Percentiles rank a stretch among this genome's conserved stretches.
phyloP scores from a whole-genome alignment of 306 rosid species.

The Abrus precatorius region DNA sequence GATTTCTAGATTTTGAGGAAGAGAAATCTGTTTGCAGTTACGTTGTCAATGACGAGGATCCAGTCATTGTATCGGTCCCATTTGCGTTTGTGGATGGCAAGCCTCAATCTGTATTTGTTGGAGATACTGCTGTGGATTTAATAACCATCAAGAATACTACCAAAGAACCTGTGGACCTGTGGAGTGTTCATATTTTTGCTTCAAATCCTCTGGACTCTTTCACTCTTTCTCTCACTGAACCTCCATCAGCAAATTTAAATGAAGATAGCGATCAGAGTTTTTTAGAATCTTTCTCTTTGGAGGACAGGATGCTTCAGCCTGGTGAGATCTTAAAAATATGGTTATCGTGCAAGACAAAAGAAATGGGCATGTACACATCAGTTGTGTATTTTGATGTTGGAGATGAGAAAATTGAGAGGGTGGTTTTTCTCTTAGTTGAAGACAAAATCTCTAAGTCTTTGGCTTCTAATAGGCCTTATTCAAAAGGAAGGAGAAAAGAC shows the following conservation, averaged over 20 bases:
- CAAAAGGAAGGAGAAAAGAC: conserved; percentile 67
- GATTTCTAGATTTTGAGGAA: conserved; percentile 81
- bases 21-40: conserved; percentile 81
- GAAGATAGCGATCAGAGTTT: conserved; percentile 51
- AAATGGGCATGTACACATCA: conserved; percentile 74
- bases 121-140: conserved; percentile 62
- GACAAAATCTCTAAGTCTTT: conserved; percentile 81
- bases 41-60: conserved; percentile 58
- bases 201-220: conserved; percentile 80
- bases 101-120: conserved; percentile 71
- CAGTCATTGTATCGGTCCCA: conserved; percentile 71
- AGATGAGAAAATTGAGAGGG: conserved; percentile 72
- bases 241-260: conserved; percentile 60
- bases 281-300: conserved; percentile 71
- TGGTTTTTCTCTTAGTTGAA: conserved; percentile 81
- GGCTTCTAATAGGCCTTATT: conserved; percentile 70
- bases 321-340: conserved; percentile 72
- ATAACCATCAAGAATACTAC: conserved; percentile 80
- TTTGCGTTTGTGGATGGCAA: conserved; percentile 71
- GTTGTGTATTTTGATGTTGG: conserved; percentile 82
- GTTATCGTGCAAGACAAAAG: conserved; percentile 92
- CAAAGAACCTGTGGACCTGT: conserved; percentile 68
- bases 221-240: conserved; percentile 83
- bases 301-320: conserved; percentile 88
- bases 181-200: conserved; percentile 81